phyloP scores from a whole-genome alignment of 2,329 filamentous ascomycete genomes.

The Trichoderma sp. region DNA sequence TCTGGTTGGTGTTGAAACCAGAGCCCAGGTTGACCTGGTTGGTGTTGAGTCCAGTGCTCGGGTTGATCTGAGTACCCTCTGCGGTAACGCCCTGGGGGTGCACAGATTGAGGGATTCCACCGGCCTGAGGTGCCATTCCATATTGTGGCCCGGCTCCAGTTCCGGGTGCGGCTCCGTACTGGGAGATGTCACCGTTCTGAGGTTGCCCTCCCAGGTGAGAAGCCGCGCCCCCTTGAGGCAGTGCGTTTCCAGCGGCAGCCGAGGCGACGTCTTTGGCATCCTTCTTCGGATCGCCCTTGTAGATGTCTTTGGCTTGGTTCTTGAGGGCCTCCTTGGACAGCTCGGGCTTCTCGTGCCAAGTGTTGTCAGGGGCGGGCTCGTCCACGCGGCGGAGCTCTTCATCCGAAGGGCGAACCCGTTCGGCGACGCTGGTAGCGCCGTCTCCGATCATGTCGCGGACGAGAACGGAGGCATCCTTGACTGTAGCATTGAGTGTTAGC shows the following conservation, averaged over 20 bases:
- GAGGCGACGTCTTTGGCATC: constrained; percentile 64
- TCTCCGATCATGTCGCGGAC: constrained; percentile 91
- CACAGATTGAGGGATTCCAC: constrained; percentile 43
- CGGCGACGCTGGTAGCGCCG: constrained; percentile 77
- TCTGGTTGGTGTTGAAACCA: constrained; percentile 34
- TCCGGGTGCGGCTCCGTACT: constrained; percentile 27
- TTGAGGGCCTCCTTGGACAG: constrained; percentile 70
- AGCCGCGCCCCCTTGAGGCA: not conserved
- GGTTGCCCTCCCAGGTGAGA: not conserved
- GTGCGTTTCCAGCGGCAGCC: constrained; percentile 53
- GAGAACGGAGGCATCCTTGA: constrained; percentile 79
- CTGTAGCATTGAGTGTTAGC: constrained; percentile 35
- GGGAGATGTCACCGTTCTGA: not conserved
- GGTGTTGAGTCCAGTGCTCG: constrained; percentile 38
- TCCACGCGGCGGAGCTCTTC: constrained; percentile 79
- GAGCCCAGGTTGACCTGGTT: constrained; percentile 42
- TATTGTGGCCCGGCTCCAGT: not conserved
- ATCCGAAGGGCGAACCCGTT: constrained; percentile 73
- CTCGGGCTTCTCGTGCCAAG: constrained; percentile 87
- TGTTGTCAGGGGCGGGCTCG: constrained; percentile 82
- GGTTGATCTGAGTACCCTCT: constrained; percentile 40
- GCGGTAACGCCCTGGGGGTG: not conserved
- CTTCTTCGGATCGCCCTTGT: constrained; percentile 56
- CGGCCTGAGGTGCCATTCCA: constrained; percentile 50
- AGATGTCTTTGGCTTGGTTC: constrained; percentile 65